Base-by-base conservation (phyloP, 192 early-diverging fungal species). In the Backusella macrospora region DNA sequence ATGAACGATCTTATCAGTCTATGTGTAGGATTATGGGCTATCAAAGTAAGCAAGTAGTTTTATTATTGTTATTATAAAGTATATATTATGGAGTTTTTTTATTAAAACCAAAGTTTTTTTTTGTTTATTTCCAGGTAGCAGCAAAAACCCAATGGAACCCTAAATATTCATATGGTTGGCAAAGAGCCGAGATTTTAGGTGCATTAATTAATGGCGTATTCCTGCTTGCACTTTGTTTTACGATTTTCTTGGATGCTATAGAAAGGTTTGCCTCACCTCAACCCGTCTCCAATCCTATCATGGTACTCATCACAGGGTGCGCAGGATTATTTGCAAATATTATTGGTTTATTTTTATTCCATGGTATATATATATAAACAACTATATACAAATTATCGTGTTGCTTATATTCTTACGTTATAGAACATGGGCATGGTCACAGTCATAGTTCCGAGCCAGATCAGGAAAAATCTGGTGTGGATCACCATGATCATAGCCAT, bases 121-220 rank as follows among this genome's bases (percentile, higher is more conserved):
- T 49, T 49, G 14, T 21, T 16, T 52, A 15, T 68, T 34, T 23
- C 70, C 65, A 90, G 86, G 72, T 93, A 71, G 90, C 92, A 34
- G 83, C 84, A 66, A 85, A 86, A 34, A 88, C 86, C 7, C 80
- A 85, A 73, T 80, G 78, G 66, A 82, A 85, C 14, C 80, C 91
- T 4, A 86, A 88, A 65, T 88, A 92, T 82, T 92, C 94, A 37
- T 98, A 94, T 78, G 96, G 96, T 21, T 92, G 92, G 90, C 93
- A 95, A 81, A 86, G 96, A 45, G 96, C 95, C 4, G 96, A 98
- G 81, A 87, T 96, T 21, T 86, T 98, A 37, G 96, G 95, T 16
- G 96, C 95, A n/a, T 86, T 98, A 3, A 87, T 95, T 48, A 98
- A 97, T 75, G 94, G 93, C 37, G 94, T 96, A 55, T 91, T 95